Base-by-base conservation (phyloP, 352 stramenopile genomes). In the Globisporangium canariense region DNA sequence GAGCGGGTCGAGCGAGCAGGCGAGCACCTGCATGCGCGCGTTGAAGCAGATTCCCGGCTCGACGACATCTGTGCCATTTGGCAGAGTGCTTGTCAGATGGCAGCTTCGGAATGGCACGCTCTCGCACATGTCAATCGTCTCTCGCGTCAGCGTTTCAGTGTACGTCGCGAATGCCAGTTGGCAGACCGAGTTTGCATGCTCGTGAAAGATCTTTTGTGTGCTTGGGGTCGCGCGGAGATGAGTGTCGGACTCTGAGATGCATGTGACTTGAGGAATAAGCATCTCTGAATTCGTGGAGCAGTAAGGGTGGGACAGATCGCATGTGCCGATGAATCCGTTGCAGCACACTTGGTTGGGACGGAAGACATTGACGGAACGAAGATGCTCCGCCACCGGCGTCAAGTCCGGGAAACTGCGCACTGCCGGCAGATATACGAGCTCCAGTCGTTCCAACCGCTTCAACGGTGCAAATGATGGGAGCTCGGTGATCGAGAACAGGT, bases 251-350 rank as follows among this genome's bases (percentile, higher is more conserved):
- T 45, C 30, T 38, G 45, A 41, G 13, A 62, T 55, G 49, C 13
- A 55, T n/a, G 49, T 22, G 18, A 55, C 11, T 9, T 55, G 11
- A 0, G 13, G 22, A 22, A 22, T 55, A 13, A n/a, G 25, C 49
- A 55, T 4, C 13, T n/a, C 4, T n/a, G 28, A 22, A 32, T 34
- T 20, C 20, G 49, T 41, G 40, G 52, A 34, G 20, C 64, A 79
- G 16, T 66, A 73, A n/a, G 61, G 67, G 36, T 78, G 4, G 22
- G 49, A 38, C 22, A 38, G 25, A 36, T 55, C 45, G 30, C 70
- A 80, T 10, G 38, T 6, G 8, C 62, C 68, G 2, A 66, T 54
- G 38, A 78, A 81, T 7, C 71, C 74, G 18, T 78, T 74, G 56
- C 73, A 80, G 30, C 70, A 78, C 25, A 78, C 36, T 13, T 41